Base-by-base conservation (phyloP, 2,329 filamentous ascomycete species). In the Coccinonectria pachysandricola region DNA sequence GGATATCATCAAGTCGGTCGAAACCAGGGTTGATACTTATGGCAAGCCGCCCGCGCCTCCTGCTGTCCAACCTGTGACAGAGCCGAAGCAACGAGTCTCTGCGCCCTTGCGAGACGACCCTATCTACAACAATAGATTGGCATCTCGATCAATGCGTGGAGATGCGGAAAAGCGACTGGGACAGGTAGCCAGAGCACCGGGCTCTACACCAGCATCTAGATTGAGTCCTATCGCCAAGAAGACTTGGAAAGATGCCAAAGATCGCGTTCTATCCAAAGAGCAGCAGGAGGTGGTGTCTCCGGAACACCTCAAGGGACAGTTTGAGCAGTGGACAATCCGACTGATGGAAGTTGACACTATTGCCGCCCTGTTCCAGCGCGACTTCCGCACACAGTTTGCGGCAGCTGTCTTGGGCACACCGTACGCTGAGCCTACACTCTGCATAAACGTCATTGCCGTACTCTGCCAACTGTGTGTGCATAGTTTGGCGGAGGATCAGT, bases 401-500 rank as follows among this genome's bases (percentile, higher is more conserved):
- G 66, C 71, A 3, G 71, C 79, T 8, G 71, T 93, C 4, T 64
- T 91, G 12, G 86, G 85, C 16, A 61, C 68, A 0, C 86, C 86
- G 0, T 75, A 79, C 45, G 79, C 78, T 3, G 75, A 81, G 46
- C 60, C 74, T 2, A 71, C 71, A 15, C 59, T 79, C 10, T 78
- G 85, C 39, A 56, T 80, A 26, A 75, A 88, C 48, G 79, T 83
- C 2, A 65, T 77, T n/a, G 73, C 75, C 32, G 71, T 79, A 1
- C 58, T 91, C 19, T 74, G 72, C 8, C 65, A 69, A 25, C 64
- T 96, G 15, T 71, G 82, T 1, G 68, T 84, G 4, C 70, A 71
- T 35, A 88, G 81, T 52, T 57, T 95, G 28, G 61, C 63, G 4
- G 87, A 96, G 53, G 88, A 96, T 50, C 68, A 69, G 23, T 91